A percentile compares a stretch with the other conserved stretches of the same genome.
Evolutionary conservation across 108 stramenopile genomes (phyloP).

Genomic region (Discostella stelligeroides): DNA sequence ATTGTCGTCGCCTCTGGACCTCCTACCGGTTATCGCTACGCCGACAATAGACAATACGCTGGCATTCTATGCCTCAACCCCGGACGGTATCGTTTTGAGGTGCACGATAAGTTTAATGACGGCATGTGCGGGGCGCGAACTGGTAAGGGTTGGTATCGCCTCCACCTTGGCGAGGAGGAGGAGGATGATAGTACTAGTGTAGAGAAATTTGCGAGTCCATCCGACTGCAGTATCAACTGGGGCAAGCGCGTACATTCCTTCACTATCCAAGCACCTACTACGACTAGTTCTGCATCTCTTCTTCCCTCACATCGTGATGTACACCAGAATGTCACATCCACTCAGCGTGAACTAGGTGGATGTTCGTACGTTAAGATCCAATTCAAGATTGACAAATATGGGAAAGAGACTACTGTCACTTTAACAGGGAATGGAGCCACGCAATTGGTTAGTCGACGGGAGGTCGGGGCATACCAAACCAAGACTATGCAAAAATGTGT

Average conservation of each 20-base stretch:
- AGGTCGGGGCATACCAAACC: constrained; percentile 26
- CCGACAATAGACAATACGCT: not conserved
- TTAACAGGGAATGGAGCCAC: constrained; percentile 14
- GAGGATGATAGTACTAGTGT: not conserved
- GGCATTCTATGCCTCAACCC: not conserved
- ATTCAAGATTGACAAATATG: constrained; percentile 32
- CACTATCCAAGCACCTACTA: not conserved
- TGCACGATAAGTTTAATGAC: constrained; percentile 5
- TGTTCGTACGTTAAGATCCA: constrained; percentile 29
- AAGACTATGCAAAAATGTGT: constrained; percentile 24
- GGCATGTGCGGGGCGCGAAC: constrained; percentile 15
- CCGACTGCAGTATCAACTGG: constrained; percentile 7
- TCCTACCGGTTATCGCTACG: not conserved
- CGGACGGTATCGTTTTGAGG: not conserved
- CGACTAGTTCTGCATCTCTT: not conserved
- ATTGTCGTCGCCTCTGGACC: not conserved
- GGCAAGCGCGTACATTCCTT: constrained; percentile 14
- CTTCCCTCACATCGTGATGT: not conserved
- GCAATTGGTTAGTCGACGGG: constrained; percentile 13
- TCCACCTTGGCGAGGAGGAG: not conserved
- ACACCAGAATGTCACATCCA: not conserved
- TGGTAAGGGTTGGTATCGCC: constrained; percentile 14
- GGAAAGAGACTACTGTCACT: constrained; percentile 25
- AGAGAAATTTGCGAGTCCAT: constrained; percentile 6
- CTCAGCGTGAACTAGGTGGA: not conserved